Conservation (phyloP, 352 stramenopile genomes). For the Phytopythium boreale region DNA sequence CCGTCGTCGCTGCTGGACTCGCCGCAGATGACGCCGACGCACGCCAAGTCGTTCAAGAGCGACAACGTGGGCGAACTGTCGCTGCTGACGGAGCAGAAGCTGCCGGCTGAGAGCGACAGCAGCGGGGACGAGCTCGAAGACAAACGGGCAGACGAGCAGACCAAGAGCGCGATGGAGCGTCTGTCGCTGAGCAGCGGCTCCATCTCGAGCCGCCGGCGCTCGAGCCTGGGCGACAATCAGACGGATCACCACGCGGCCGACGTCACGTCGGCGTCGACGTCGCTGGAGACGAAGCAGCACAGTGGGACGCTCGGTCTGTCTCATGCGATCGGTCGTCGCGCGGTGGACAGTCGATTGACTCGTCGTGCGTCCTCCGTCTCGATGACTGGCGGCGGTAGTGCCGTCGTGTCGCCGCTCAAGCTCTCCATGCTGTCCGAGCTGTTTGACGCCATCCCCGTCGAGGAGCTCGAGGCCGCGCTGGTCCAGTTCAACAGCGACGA, state of each 20-base stretch:
- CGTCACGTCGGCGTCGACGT: constrained; percentile 11
- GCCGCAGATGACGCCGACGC: constrained; percentile 71
- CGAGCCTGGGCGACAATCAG: constrained; percentile 15
- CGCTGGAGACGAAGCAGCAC: constrained; percentile 27
- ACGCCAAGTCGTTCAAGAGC: constrained; percentile 22
- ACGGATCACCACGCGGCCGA: constrained; percentile 23
- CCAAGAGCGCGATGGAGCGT: constrained; percentile 26
- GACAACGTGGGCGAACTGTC: constrained; percentile 14
- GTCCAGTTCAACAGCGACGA: constrained; percentile 45
- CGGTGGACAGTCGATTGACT: not conserved
- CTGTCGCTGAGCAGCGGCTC: constrained; percentile 22
- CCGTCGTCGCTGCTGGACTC: constrained; percentile 78
- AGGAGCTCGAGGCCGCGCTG: constrained; percentile 59
- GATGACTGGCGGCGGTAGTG: constrained; percentile 2
- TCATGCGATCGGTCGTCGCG: constrained; percentile 3
- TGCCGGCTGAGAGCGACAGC: constrained; percentile 12
- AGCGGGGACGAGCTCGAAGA: constrained; percentile 12
- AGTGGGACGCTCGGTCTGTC: constrained; percentile 24
- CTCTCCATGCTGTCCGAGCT: constrained; percentile 67
- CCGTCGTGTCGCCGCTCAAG: constrained; percentile 43
- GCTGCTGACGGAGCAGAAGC: constrained; percentile 3
- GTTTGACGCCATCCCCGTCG: constrained; percentile 64
- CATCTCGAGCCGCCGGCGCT: constrained; percentile 1
- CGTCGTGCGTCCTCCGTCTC: constrained; percentile 4
- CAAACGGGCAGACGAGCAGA: constrained; percentile 17